Evolutionary conservation across 768 basidiomycete genomes (phyloP), one percentile per base, ranked within the genome.

Genomic region (Pleurotus citrinopileatus): DNA sequence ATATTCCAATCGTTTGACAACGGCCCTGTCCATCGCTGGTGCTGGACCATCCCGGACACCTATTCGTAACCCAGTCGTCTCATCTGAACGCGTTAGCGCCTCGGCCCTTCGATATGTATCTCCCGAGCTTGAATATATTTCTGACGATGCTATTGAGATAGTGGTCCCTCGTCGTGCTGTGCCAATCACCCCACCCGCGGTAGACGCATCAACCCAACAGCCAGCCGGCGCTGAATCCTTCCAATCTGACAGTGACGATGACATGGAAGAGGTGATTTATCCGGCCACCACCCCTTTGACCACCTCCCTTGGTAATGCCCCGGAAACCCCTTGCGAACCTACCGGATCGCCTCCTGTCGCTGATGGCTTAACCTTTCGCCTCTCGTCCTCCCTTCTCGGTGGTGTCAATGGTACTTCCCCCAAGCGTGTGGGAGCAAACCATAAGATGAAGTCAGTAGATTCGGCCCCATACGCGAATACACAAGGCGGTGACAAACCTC

Each of bases 21-120:
- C 86, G 1, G 83, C 79, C 1, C 66, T 90, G 25, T 77, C 86
- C 8, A 82, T 90, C 38, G 89, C 81, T 15, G 84, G 84, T 50
- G 76, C 85, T 6, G 75, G 76, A 4, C 73, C 74, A 12, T 65
- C 67, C 22, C 67, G 27, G 12, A 53, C 38, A 10, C 58, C 1
- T 57, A 58, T 6, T 54, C 59, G 13, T 54, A 53, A 19, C 42
- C 51, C 52, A 26, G 20, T 43, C 46, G 32, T 22, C 10, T 25
- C 20, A 28, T 40, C 44, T 9, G 32, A 9, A 13, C 22, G 7
- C 3, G 20, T 20, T 20, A 10, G 25, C 4, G 3, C 28, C 9
- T 9, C 22, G 15, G 28, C n/a, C n/a, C 22, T n/a, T 15, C n/a
- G 27, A 19, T 28, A 22, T 47, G 29, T n/a, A 15, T 51, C 48